Percentiles rank a stretch among this genome's conserved stretches.
These are phyloP conservation scores for Pancytospora philotis DNA, from an alignment of 371 early-diverging fungal species.

Conservation along the genomic window DNA sequence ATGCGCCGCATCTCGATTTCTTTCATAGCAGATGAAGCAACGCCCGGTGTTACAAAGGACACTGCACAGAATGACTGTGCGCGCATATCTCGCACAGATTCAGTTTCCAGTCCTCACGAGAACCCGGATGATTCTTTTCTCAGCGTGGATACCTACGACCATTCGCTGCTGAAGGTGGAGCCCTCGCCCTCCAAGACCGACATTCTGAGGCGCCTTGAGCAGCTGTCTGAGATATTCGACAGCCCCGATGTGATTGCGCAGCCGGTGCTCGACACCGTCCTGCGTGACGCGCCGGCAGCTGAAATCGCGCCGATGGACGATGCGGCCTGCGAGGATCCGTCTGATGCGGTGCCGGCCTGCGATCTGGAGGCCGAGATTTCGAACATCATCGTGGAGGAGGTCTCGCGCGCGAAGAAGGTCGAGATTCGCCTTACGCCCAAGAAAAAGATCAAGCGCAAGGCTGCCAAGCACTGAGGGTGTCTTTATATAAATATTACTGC, in stretches of 20 bases:
- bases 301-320: neutral
- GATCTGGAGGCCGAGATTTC: neutral
- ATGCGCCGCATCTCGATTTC: neutral
- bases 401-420: neutral
- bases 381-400: neutral
- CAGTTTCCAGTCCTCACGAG: neutral
- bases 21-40: neutral
- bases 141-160: neutral
- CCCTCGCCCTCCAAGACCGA: neutral
- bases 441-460: too few relatives aligned
- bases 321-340: neutral
- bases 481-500: too few relatives aligned
- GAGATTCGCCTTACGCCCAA: too few relatives aligned
- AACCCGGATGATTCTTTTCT: neutral
- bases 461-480: too few relatives aligned
- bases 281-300: neutral
- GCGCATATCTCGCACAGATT: neutral
- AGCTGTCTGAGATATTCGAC: neutral
- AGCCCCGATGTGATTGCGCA: neutral
- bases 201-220: neutral
- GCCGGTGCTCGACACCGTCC: slow-evolving; percentile 3
- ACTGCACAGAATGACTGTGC: neutral
- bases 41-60: neutral
- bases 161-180: neutral
- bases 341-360: too few relatives aligned